These are phyloP conservation scores for Solanum bukasovii DNA, from an alignment of 257 asterid species.

Conservation along the genomic window DNA sequence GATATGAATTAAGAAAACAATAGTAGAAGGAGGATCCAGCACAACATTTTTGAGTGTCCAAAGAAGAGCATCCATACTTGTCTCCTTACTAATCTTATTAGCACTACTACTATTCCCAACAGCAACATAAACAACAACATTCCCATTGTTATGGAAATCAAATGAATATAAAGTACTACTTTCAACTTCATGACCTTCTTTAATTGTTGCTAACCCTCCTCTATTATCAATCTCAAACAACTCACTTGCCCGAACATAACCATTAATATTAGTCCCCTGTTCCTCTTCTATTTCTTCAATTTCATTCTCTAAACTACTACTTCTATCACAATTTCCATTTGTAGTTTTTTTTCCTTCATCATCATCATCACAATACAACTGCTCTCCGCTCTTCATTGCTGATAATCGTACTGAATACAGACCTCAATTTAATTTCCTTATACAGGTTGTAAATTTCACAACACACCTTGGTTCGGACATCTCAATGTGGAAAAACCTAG, in stretches of 20 bases:
- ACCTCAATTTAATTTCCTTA: neutral
- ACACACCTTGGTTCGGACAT: neutral
- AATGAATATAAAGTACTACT: slow-evolving; percentile 12
- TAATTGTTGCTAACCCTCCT: neutral
- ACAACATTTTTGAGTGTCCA: slow-evolving; percentile 37
- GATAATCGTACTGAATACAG: neutral
- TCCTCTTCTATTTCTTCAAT: neutral
- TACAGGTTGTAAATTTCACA: neutral
- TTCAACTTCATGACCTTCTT: slow-evolving; percentile 12
- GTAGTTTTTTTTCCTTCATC: neutral
- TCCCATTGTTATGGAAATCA: slow-evolving; percentile 11
- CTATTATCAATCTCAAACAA: neutral
- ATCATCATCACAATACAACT: neutral
- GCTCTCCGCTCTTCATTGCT: neutral
- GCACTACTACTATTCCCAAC: slow-evolving; percentile 13
- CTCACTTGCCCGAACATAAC: neutral
- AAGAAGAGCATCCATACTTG: slow-evolving; percentile 47
- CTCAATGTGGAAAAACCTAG: neutral
- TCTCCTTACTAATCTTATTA: slow-evolving; percentile 8
- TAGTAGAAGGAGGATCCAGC: slow-evolving; percentile 7
- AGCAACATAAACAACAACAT: slow-evolving; percentile 36
- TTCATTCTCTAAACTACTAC: neutral
- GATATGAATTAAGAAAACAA: slow-evolving; percentile 47
- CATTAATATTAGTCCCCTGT: neutral
- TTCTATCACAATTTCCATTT: neutral